Evolutionary conservation across 805 yeast species (phyloP).

Genomic region (Jamesozyma jinghongensis): DNA sequence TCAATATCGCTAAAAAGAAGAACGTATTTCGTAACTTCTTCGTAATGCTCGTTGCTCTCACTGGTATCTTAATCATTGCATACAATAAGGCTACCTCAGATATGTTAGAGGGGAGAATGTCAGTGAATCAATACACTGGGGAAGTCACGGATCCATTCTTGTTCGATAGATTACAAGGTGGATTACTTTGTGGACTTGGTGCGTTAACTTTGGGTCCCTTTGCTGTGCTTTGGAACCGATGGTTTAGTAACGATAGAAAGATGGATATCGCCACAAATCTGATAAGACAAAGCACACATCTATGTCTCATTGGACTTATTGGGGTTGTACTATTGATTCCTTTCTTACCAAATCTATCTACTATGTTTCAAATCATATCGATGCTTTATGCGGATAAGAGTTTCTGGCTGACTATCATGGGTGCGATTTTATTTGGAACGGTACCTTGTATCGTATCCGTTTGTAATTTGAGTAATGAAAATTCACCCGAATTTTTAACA

Average conservation of each 20-base stretch:
- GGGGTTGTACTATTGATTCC: slow-evolving; percentile 18
- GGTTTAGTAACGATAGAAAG: slow-evolving; percentile 14
- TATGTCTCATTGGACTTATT: slow-evolving; percentile 19
- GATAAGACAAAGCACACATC: slow-evolving; percentile 6
- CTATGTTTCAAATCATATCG: slow-evolving; percentile 7
- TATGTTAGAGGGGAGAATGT: slow-evolving; percentile 26
- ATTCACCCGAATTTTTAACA: slow-evolving; percentile 23
- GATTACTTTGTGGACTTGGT: slow-evolving; percentile 27
- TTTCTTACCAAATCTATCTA: slow-evolving; percentile 11
- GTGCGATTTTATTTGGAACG: slow-evolving; percentile 21
- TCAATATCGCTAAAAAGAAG: slow-evolving; percentile 20
- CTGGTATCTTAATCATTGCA: slow-evolving; percentile 25
- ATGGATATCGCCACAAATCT: slow-evolving; percentile 9
- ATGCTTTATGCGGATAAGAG: slow-evolving; percentile 8
- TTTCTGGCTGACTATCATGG: slow-evolving; percentile 19
- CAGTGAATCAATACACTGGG: slow-evolving; percentile 27
- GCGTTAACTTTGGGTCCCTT: slow-evolving; percentile 27
- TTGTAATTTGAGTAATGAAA: slow-evolving; percentile 16
- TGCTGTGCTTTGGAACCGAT: slow-evolving; percentile 24
- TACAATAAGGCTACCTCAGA: slow-evolving; percentile 29
- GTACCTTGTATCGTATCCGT: slow-evolving; percentile 18
- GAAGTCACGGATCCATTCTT: slow-evolving; percentile 29
- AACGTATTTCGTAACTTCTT: slow-evolving; percentile 21
- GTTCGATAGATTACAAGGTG: slow-evolving; percentile 29
- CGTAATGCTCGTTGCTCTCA: slow-evolving; percentile 23